Base-by-base conservation (phyloP, 352 stramenopile genomes). In the Blastocystis sp. region DNA sequence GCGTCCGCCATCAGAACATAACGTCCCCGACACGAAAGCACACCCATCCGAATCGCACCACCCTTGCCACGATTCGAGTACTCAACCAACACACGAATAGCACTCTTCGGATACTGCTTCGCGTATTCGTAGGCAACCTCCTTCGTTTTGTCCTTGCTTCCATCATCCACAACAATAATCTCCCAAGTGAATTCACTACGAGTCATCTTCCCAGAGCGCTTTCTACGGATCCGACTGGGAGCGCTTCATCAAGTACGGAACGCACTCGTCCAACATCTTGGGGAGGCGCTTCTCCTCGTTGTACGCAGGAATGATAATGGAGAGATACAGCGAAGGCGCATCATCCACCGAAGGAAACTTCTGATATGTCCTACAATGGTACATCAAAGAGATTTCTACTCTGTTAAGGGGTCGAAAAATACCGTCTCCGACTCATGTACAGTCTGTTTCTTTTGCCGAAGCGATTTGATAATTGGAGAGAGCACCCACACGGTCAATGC, bases 141-240 rank as follows among this genome's bases (percentile, higher is more conserved):
- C 40, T 92, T 90, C 0, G 93, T 96, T 32, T 46, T 46, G 87
- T 97, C 93, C 7, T 85, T 90, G 81, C 92, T 96, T 87, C 92
- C 94, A 87, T 97, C 93, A 87, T 97, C 93, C 16, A 97, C 93
- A 57, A 97, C 92, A 57, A 97, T 90, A 76, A 96, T 92, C 88
- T 96, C 91, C 86, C 93, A 94, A 48, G 88, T 88, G 56, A 91
- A 92, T 29, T n/a, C 53, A 4, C 59, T 69, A 81, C 24, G 27
- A 27, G 24, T 63, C 16, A 53, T 61, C 3, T 27, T 42, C 42
- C 53, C 29, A 57, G 27, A 42, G 16, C 24, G 14, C 54, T n/a
- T 49, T 21, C 29, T 51, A 91, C 84, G 87, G 72, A 57, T 93
- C 87, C 1, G 87, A 65, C 3, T 78, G 36, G 73, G 90, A 89